Base-by-base conservation (phyloP, 2,329 filamentous ascomycete genomes). In the Diaporthe ilicicola region DNA sequence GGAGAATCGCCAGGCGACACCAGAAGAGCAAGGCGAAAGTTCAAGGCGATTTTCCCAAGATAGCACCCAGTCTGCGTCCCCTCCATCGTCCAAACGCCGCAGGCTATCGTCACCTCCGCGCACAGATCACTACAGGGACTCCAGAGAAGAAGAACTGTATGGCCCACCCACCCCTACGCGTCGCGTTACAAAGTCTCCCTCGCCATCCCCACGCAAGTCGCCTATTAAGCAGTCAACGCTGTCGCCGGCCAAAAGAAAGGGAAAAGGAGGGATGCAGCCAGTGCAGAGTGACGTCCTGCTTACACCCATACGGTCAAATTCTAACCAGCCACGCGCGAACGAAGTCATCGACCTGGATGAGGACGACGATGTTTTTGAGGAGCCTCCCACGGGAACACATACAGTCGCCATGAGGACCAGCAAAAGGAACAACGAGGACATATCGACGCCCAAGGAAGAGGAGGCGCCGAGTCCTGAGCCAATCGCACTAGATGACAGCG, bases 281-380 rank as follows among this genome's bases (percentile, higher is more conserved):
- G 48, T 62, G 22, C 61, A 62, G 54, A 54, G 37, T 34, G 50
- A 66, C n/a, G 3, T n/a, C 13, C 56, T 71, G 15, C 71, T 44
- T 13, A 73, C 65, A 19, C 59, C 74, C 6, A 65, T 32, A 39
- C 50, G 42, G 22, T 68, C 71, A 17, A 72, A n/a, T 24, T 70
- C 69, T 6, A 65, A 71, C 8, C 68, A 44, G 61, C 44, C 32
- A 9, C 22, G 13, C n/a, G 59, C 44, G 19, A 62, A 66, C 19
- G n/a, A 61, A 19, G 69, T 75, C 19, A 74, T 78, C 19, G 66
- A 74, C 29, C 67, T 78, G 29, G 74, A 77, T 42, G 74, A 75
- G 54, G 73, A 74, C 48, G 74, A 77, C 10, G 73, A 72, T 24
- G 70, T 72, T 37, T 42, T 39, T 37, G 70, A 74, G 8, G 69